Evolutionary conservation across 495 filamentous ascomycete genomes (phyloP), one percentile per base, ranked within the genome.

Genomic region (Aspergillus affinis): DNA sequence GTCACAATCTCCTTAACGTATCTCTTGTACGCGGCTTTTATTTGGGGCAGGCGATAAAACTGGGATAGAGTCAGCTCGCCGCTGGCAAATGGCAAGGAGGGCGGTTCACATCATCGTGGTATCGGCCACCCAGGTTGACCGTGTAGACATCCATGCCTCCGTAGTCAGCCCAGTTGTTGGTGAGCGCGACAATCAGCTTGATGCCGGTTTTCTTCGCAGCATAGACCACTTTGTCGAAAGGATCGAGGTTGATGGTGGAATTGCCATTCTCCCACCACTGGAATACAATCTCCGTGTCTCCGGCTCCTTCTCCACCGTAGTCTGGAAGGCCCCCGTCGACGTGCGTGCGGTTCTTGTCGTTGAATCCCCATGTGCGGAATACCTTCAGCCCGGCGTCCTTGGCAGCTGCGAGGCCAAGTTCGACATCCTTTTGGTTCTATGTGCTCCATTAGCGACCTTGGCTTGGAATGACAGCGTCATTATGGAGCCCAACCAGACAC

Each of bases 281-380:
- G 71, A 79, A 88, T 62, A 79, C 85, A 10, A 85, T 75, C 6
- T 75, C 77, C 0, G 61, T 63, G 7, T 29, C n/a, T 21, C 61
- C 61, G 13, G 61, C 61, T 6, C 61, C 61, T 27, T 63, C 61
- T 32, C 53, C 53, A 6, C 61, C 61, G 26, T 63, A 63, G 18
- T 63, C 47, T 13, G 61, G 61, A 10, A 60, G 52, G 2, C 61
- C 61, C 18, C 76, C 79, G 7, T 66, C 26, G 0, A 67, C 62
- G 8, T 75, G 77, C 17, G 65, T 60, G 2, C 61, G n/a, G 23
- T 78, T 84, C 45, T 73, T 70, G 67, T 86, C 84, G 72, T 86
- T 84, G 72, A 89, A 89, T 0, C 84, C 86, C 86, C 87, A 88
- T 54, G 86, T 75, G 12, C 86, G 83, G 51, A 88, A 72, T 62